A percentile compares a stretch with the other conserved stretches of the same genome.
These are phyloP conservation scores for Fusarium sp. DNA, from an alignment of 2,329 filamentous ascomycete species.

Conservation along the genomic window DNA sequence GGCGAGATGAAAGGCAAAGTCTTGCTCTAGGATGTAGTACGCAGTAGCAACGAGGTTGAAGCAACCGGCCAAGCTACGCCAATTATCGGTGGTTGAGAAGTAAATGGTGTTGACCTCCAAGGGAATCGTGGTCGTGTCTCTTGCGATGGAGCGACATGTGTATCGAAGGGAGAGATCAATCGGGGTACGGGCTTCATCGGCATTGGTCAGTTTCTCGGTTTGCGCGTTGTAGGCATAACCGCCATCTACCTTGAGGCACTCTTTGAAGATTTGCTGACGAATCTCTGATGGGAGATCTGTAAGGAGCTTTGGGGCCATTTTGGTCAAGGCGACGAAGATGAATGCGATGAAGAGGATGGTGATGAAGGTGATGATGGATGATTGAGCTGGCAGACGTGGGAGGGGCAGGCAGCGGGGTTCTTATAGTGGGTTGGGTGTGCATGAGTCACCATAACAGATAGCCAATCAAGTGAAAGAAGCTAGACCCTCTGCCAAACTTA, in stretches of 20 bases:
- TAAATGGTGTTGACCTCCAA: conserved; percentile 2
- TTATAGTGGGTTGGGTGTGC: background rate
- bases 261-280: conserved; percentile 20
- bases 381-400: background rate
- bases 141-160: conserved; percentile 17
- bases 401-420: background rate
- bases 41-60: background rate
- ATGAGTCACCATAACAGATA: background rate
- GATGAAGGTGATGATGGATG: background rate
- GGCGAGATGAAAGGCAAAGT: background rate
- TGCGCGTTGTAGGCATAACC: conserved; percentile 18
- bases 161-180: conserved; percentile 29
- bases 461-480: background rate
- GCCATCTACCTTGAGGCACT: conserved; percentile 11
- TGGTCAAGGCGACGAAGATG: background rate
- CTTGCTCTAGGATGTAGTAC: background rate
- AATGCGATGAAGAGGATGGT: background rate
- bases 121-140: background rate
- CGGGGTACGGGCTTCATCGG: background rate
- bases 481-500: background rate
- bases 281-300: conserved; percentile 9
- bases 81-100: conserved; percentile 16
- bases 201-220: background rate
- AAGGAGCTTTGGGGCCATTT: background rate
- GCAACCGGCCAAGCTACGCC: background rate